phyloP scores from a whole-genome alignment of 2,329 filamentous ascomycete species.

The Coniella lustricola region DNA sequence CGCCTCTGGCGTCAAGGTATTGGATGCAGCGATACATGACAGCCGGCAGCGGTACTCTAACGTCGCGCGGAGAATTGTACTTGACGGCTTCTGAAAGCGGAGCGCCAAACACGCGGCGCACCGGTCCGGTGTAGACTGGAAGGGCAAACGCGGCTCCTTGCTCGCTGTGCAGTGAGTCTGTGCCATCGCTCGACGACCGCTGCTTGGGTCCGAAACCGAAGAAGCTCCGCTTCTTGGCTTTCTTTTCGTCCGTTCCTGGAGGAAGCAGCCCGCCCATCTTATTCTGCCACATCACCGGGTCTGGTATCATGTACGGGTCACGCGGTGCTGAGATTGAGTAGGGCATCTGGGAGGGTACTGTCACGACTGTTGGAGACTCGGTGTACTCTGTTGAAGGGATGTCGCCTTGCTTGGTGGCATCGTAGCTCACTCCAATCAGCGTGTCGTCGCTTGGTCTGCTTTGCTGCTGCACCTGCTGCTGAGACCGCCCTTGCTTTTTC shows the following conservation, averaged over 20 bases:
- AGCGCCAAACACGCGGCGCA: slow-evolving; percentile 75
- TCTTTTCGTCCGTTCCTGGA: slow-evolving; percentile 64
- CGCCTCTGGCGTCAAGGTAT: slow-evolving; percentile 78
- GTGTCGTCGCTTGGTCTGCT: slow-evolving; percentile 32
- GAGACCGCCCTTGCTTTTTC: slow-evolving; percentile 34
- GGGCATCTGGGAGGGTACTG: slow-evolving; percentile 33
- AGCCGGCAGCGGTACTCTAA: slow-evolving; percentile 72
- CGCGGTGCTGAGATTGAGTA: slow-evolving; percentile 75
- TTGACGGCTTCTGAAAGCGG: slow-evolving; percentile 80
- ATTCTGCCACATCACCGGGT: slow-evolving; percentile 80
- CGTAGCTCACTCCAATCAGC: slow-evolving; percentile 53
- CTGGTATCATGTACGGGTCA: slow-evolving; percentile 77
- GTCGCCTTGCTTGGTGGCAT: slow-evolving; percentile 46
- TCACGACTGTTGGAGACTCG: slow-evolving; percentile 21
- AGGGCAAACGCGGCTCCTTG: slow-evolving; percentile 36
- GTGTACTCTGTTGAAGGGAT: slow-evolving; percentile 32
- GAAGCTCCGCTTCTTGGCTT: slow-evolving; percentile 71
- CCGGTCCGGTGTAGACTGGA: slow-evolving; percentile 42
- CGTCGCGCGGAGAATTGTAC: slow-evolving; percentile 65
- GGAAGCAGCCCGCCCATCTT: slow-evolving; percentile 45
- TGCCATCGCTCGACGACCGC: slow-evolving; percentile 50
- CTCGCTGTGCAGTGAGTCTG: slow-evolving; percentile 48
- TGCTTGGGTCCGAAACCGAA: slow-evolving; percentile 60
- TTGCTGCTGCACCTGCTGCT: slow-evolving; percentile 21
- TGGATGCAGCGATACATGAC: slow-evolving; percentile 95